Conservation (phyloP, 2,329 filamentous ascomycete genomes). For the Tympanopsis confertula region DNA sequence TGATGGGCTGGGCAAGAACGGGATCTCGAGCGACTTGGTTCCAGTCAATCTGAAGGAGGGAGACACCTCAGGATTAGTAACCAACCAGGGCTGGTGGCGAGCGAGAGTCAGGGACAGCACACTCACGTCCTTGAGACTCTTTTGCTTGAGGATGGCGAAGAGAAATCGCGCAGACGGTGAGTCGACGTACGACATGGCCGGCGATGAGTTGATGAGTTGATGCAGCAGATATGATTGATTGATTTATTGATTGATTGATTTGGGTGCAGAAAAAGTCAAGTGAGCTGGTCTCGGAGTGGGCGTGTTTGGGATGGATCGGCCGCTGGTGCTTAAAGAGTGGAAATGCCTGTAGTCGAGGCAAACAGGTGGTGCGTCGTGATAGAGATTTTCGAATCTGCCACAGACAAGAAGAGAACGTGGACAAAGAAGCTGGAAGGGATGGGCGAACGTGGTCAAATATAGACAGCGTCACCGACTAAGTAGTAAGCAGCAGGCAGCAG, state of each 20-base stretch:
- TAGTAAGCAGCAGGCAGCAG: too few relatives aligned
- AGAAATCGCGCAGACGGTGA: constrained; percentile 45
- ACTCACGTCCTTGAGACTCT: constrained; percentile 48
- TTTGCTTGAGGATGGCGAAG: constrained; percentile 47
- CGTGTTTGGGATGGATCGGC: too few relatives aligned
- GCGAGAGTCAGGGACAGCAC: not conserved
- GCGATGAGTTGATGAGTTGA: not conserved
- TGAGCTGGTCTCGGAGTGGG: too few relatives aligned
- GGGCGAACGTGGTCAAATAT: not conserved
- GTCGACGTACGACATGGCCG: constrained; percentile 31
- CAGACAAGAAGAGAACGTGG: not conserved
- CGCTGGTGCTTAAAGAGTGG: too few relatives aligned
- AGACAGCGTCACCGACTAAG: not conserved
- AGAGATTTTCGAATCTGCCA: too few relatives aligned
- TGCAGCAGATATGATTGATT: constrained; percentile 1
- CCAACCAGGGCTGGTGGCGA: not conserved
- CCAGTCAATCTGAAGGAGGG: constrained; percentile 41
- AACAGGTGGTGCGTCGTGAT: too few relatives aligned
- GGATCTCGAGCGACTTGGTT: constrained; percentile 42
- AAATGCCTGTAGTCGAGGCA: too few relatives aligned
- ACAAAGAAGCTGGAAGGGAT: not conserved
- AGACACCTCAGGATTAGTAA: constrained; percentile 5
- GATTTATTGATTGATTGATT: too few relatives aligned
- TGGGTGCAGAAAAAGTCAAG: too few relatives aligned
- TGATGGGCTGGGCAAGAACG: constrained; percentile 38